Evolutionary conservation across 2,329 filamentous ascomycete genomes (phyloP), one percentile per base, ranked within the genome.

Genomic region (Chaetomiaceae sp.): DNA sequence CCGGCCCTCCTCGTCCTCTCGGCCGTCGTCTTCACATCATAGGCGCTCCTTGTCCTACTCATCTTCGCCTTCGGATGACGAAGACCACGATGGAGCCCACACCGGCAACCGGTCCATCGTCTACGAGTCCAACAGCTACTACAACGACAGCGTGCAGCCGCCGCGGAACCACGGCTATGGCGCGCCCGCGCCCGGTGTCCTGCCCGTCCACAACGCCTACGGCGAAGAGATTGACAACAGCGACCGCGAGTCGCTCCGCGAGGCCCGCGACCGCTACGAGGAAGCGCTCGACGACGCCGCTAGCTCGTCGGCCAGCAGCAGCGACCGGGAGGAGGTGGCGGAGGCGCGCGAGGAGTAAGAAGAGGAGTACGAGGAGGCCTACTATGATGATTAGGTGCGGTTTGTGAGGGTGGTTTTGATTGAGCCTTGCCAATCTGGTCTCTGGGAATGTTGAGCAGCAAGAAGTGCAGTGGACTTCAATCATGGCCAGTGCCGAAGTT

Each of bases 151-250:
- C n/a, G n/a, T n/a, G n/a, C n/a, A n/a, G n/a, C n/a, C n/a, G n/a
- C n/a, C n/a, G n/a, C n/a, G n/a, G n/a, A n/a, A n/a, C n/a, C n/a
- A n/a, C n/a, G n/a, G n/a, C n/a, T n/a, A n/a, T n/a, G n/a, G n/a
- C n/a, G n/a, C n/a, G n/a, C n/a, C n/a, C n/a, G n/a, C n/a, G n/a
- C n/a, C n/a, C n/a, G n/a, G n/a, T n/a, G n/a, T n/a, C n/a, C n/a
- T n/a, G n/a, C n/a, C n/a, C n/a, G n/a, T n/a, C n/a, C n/a, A n/a
- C n/a, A n/a, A n/a, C n/a, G n/a, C n/a, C n/a, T 66, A 67, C 43
- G 67, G 70, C 50, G 59, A 62, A 46, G 60, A 60, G 42, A 54
- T 56, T 7, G 56, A 57, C 56, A 71, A 54, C 19, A 58, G 56
- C 17, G 57, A 58, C 3, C 39, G 20, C 8, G 57, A 60, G 38